Evolutionary conservation across 345 rosid genomes (phyloP), one percentile per base, ranked within the genome.

Genomic region (Citrus inodora): DNA sequence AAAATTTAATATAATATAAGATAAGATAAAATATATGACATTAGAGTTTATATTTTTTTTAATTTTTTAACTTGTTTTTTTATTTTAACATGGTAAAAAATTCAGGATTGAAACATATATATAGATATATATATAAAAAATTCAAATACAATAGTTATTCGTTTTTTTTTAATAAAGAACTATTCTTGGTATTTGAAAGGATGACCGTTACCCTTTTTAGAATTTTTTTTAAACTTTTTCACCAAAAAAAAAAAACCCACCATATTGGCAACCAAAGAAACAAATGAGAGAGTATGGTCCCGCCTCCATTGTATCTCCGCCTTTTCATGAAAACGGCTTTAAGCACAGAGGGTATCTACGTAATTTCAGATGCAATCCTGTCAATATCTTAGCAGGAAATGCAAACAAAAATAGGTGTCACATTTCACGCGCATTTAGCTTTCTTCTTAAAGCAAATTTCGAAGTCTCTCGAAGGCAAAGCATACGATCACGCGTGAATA

Each of bases 381-480:
- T 13, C 71, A 16, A 13, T 6, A 6, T 48, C 28, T 19, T 35
- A 22, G 10, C 59, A 9, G 35, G 13, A 8, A 9, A 42, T 9
- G n/a, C 40, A 55, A 32, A 13, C 61, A 27, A 27, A 53, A 17
- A 6, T 24, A 35, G 9, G 28, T 9, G 51, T 35, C 64, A 9
- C 19, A 42, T 48, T 13, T 37, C 27, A 3, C 13, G 48, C 81
- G 32, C 73, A 82, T 71, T n/a, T 82, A 84, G 71, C 78, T 74
- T 38, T 74, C 80, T 38, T 30, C 7, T 72, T 11, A 25, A 40
- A 59, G 79, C 46, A 63, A 48, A 42, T 67, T 75, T 58, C 72
- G 86, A 80, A 78, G 65, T 51, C 80, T 76, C 82, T 73, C 30
- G 73, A 80, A 80, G 60, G 48, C 58, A 64, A 74, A 69, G 51